phyloP scores from a whole-genome alignment of 805 yeast genomes.

The Pichia nakasei region DNA sequence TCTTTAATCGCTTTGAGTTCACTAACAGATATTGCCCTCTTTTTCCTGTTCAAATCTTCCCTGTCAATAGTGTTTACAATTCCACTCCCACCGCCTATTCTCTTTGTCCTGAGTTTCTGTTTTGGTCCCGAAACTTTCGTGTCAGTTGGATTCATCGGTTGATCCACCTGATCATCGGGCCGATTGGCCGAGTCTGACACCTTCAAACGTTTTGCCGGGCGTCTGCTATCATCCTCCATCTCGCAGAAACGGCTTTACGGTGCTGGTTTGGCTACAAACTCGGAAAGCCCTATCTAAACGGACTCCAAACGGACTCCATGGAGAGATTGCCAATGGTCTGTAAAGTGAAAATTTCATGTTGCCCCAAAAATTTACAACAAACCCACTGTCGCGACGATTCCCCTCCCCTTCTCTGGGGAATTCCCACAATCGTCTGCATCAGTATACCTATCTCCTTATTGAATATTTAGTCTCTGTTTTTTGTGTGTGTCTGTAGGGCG shows the following conservation, averaged over 20 bases:
- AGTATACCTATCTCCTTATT: too few species aligned
- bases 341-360: not conserved
- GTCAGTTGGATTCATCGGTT: not conserved
- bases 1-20: constrained; percentile 1
- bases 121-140: not conserved
- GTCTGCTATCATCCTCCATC: not conserved
- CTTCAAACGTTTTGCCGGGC: constrained; percentile 1
- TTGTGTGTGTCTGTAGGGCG: not conserved
- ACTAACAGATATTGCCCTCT: constrained; percentile 4
- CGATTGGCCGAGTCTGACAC: not conserved
- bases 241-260: too few species aligned
- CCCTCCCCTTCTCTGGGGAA: too few species aligned
- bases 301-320: too few species aligned
- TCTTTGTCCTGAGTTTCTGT: not conserved
- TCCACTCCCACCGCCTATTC: not conserved
- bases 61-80: constrained; percentile 1
- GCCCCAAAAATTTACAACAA: not conserved
- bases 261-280: too few species aligned
- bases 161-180: not conserved
- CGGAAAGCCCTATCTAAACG: too few species aligned
- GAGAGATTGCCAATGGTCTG: too few species aligned
- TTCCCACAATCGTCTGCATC: too few species aligned
- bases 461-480: too few species aligned
- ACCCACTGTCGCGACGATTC: not conserved
- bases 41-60: not conserved